Conservation (phyloP, 352 stramenopile genomes). For the Plasmopara viticola region DNA sequence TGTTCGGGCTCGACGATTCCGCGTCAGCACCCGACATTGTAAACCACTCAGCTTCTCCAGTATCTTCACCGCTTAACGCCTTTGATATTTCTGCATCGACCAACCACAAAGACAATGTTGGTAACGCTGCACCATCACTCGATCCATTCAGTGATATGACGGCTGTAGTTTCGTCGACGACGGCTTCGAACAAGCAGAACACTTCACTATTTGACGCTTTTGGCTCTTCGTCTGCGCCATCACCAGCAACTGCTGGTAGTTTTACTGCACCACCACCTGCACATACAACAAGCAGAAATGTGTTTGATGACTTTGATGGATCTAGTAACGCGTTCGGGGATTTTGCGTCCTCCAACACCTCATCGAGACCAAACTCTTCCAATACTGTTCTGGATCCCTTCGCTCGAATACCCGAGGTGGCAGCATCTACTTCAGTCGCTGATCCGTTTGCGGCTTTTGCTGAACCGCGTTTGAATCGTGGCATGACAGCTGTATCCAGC, state of each 20-base stretch:
- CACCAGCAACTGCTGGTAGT: slow-evolving; percentile 24
- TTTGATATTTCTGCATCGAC: slow-evolving; percentile 28
- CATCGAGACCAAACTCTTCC: slow-evolving; percentile 25
- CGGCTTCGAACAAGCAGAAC: slow-evolving; percentile 11
- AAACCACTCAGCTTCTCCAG: slow-evolving; percentile 9
- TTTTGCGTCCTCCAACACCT: slow-evolving; percentile 25
- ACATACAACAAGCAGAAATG: slow-evolving; percentile 15
- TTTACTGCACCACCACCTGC: slow-evolving; percentile 28
- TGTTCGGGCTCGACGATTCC: slow-evolving; percentile 50
- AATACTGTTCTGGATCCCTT: slow-evolving; percentile 30
- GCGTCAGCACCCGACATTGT: slow-evolving; percentile 12
- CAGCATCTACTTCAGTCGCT: slow-evolving; percentile 8
- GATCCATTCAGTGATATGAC: slow-evolving; percentile 33
- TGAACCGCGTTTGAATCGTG: slow-evolving; percentile 24
- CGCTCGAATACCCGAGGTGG: slow-evolving; percentile 10
- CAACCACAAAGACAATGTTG: slow-evolving; percentile 12
- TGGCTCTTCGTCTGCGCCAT: slow-evolving; percentile 11
- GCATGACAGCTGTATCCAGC: slow-evolving; percentile 5
- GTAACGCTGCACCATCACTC: slow-evolving; percentile 22
- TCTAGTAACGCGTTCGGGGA: slow-evolving; percentile 26
- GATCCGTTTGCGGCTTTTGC: slow-evolving; percentile 73
- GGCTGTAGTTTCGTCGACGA: slow-evolving; percentile 10
- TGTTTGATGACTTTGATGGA: slow-evolving; percentile 36
- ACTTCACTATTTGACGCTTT: slow-evolving; percentile 42
- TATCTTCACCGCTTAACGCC: slow-evolving; percentile 36